Evolutionary conservation across 306 rosid genomes (phyloP).

Genomic region (Elaeagnus macrophylla): DNA sequence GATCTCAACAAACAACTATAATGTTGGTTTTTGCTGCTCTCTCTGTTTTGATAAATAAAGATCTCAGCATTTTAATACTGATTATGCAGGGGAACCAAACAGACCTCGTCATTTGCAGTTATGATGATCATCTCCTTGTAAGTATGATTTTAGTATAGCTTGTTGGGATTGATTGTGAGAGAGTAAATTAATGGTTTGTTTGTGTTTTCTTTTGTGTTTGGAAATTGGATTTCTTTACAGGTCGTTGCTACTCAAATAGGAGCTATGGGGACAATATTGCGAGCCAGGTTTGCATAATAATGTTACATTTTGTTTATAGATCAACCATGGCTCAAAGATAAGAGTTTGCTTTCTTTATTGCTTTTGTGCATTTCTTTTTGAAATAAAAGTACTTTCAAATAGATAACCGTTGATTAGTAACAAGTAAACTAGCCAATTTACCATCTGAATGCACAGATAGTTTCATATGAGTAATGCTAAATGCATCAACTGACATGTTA

Average conservation of each 20-base stretch:
- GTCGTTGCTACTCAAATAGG: conserved; percentile 83
- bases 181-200: conserved; percentile 3
- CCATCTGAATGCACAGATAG: too few relatives aligned
- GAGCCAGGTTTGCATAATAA: conserved; percentile 64
- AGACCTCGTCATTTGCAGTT: conserved; percentile 51
- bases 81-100: conserved; percentile 69
- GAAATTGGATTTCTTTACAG: conserved; percentile 23
- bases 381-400: too few relatives aligned
- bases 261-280: conserved; percentile 76
- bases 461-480: too few relatives aligned
- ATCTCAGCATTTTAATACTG: conserved; percentile 5
- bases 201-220: conserved; percentile 4
- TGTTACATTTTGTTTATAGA: not conserved
- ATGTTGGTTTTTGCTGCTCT: not conserved
- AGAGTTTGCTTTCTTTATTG: not conserved
- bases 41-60: not conserved
- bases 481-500: too few relatives aligned
- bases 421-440: too few relatives aligned
- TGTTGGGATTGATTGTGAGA: conserved; percentile 6
- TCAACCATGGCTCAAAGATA: not conserved
- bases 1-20: not conserved
- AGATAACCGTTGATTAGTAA: too few relatives aligned
- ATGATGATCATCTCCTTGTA: conserved; percentile 74
- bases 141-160: conserved; percentile 17
- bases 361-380: not conserved